phyloP scores from a whole-genome alignment of 2,329 filamentous ascomycete genomes.

The Penicillium sp. region DNA sequence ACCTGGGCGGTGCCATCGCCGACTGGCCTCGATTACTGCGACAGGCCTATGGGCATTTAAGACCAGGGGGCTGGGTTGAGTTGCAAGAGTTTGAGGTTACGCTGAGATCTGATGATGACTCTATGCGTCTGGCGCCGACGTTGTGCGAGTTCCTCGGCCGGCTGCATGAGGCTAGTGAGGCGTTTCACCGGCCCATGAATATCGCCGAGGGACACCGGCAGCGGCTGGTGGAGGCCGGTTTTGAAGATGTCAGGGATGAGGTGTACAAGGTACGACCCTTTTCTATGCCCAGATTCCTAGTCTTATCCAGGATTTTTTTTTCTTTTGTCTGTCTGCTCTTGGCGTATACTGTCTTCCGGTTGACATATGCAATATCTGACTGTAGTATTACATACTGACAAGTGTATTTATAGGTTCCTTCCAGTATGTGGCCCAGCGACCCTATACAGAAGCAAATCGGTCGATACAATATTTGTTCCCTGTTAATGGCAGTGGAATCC shows the following conservation, averaged over 20 bases:
- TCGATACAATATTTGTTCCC: constrained; percentile 30
- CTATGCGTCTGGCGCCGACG: constrained; percentile 25
- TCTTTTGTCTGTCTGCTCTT: not conserved
- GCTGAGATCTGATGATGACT: constrained; percentile 33
- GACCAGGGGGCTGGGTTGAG: constrained; percentile 54
- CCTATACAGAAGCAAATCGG: constrained; percentile 47
- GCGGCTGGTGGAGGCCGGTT: constrained; percentile 54
- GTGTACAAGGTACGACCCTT: constrained; percentile 40
- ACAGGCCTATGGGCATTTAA: constrained; percentile 36
- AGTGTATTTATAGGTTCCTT: constrained; percentile 40
- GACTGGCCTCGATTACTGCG: constrained; percentile 28
- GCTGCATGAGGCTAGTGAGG: constrained; percentile 30
- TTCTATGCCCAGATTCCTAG: not conserved
- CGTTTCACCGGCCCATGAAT: constrained; percentile 36
- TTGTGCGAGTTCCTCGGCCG: constrained; percentile 28
- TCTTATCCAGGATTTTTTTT: not conserved
- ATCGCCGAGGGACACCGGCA: constrained; percentile 40
- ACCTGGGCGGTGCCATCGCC: constrained; percentile 32
- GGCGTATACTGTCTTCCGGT: not conserved
- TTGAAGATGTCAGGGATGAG: constrained; percentile 52
- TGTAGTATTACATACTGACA: not conserved
- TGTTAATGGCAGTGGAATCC: constrained; percentile 32
- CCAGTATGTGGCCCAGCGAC: constrained; percentile 52
- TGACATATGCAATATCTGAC: not conserved
- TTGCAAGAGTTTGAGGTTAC: constrained; percentile 40